A percentile compares a stretch with the other conserved stretches of the same genome.
Conservation (phyloP, 352 stramenopile species). For the Aphanomyces invadans region DNA sequence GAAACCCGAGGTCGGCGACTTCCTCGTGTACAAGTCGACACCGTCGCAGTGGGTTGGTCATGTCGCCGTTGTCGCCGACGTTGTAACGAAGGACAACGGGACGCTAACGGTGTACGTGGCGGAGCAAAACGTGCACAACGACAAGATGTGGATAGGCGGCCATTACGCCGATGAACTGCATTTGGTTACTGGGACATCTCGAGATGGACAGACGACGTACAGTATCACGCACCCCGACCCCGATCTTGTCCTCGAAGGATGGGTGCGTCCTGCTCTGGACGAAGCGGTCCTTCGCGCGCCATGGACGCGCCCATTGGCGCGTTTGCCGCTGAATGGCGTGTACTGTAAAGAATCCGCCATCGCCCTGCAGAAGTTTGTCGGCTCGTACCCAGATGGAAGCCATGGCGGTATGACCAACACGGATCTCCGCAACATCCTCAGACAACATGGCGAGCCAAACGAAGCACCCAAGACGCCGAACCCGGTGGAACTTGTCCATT, state of each 20-base stretch:
- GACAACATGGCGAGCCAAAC: conserved; percentile 8
- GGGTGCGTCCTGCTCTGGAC: conserved; percentile 16
- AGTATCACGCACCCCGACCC: conserved; percentile 13
- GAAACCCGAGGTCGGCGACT: conserved; percentile 17
- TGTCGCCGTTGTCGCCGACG: conserved; percentile 19
- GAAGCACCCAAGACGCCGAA: conserved; percentile 13
- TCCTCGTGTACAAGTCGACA: conserved; percentile 24
- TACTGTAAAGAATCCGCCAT: conserved; percentile 14
- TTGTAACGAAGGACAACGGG: neutral
- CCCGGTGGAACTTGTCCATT: neutral
- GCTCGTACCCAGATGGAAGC: conserved; percentile 21
- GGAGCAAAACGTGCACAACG: conserved; percentile 22
- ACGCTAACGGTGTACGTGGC: neutral
- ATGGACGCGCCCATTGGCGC: conserved; percentile 15
- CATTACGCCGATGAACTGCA: conserved; percentile 23
- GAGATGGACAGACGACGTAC: conserved; percentile 17
- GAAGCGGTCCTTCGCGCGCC: conserved; percentile 9
- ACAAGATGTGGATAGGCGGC: conserved; percentile 12
- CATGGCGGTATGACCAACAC: conserved; percentile 25
- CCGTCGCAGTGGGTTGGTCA: conserved; percentile 23
- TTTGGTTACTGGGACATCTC: neutral
- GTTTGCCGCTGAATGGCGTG: conserved; percentile 4
- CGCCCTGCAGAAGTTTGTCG: conserved; percentile 20
- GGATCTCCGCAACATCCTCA: conserved; percentile 20
- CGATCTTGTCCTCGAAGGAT: conserved; percentile 21